phyloP scores from a whole-genome alignment of 1,139 yeast genomes.

The Magnusiomyces paraingens region DNA sequence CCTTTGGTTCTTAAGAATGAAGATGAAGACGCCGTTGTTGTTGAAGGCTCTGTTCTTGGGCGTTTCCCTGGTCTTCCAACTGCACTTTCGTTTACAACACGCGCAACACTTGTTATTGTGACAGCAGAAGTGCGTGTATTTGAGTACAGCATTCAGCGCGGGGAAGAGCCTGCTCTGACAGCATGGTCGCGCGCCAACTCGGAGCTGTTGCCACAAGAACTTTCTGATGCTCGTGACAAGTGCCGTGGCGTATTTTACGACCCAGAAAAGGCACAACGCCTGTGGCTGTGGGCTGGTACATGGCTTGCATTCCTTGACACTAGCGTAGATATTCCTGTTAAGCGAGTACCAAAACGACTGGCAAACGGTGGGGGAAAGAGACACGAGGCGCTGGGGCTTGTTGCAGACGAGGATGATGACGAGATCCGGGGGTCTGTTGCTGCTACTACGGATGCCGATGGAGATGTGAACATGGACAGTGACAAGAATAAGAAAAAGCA shows the following conservation, averaged over 20 bases:
- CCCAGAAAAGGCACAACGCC: constrained; percentile 35
- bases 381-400: constrained; percentile 38
- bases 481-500: constrained; percentile 11
- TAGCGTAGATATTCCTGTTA: constrained; percentile 40
- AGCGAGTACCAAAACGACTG: constrained; percentile 4
- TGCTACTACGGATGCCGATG: constrained; percentile 21
- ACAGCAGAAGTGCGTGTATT: constrained; percentile 69
- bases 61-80: constrained; percentile 53
- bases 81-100: constrained; percentile 50
- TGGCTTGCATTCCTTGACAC: constrained; percentile 79
- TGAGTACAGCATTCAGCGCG: constrained; percentile 47
- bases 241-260: constrained; percentile 64
- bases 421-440: constrained; percentile 22
- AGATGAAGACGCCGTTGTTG: background rate
- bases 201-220: constrained; percentile 64
- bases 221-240: constrained; percentile 54
- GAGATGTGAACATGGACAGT: background rate
- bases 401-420: constrained; percentile 22
- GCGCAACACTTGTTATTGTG: constrained; percentile 52
- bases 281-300: constrained; percentile 85
- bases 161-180: constrained; percentile 39
- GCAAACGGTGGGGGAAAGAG: constrained; percentile 55
- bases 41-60: constrained; percentile 36
- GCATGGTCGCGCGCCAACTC: constrained; percentile 77
- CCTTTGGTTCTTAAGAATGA: background rate